Percentiles rank a stretch among this genome's conserved stretches.
These are phyloP conservation scores for Ogataea polymorpha DNA, from an alignment of 805 yeast species.

Conservation along the genomic window DNA sequence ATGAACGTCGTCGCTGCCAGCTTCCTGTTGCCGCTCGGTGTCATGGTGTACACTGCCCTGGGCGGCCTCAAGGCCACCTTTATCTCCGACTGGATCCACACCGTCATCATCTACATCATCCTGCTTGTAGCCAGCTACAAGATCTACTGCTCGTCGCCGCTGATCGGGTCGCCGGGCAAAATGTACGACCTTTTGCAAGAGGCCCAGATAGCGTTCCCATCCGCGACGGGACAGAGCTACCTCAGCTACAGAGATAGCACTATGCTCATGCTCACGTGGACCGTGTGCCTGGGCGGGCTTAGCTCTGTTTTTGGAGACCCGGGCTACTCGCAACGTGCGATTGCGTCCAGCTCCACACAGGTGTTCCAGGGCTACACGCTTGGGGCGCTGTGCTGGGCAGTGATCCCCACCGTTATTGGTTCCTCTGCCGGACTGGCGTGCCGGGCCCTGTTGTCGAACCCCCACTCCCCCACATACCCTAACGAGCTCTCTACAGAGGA, in stretches of 20 bases:
- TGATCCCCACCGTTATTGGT: slow-evolving; percentile 35
- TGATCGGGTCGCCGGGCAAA: slow-evolving; percentile 22
- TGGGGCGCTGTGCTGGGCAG: slow-evolving; percentile 28
- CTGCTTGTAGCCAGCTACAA: slow-evolving; percentile 24
- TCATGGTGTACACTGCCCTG: slow-evolving; percentile 31
- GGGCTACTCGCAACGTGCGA: slow-evolving; percentile 41
- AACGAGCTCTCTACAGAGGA: slow-evolving; percentile 30
- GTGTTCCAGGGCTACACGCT: slow-evolving; percentile 38
- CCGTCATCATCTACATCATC: slow-evolving; percentile 31
- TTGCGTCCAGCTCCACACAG: slow-evolving; percentile 35
- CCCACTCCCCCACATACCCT: slow-evolving; percentile 35
- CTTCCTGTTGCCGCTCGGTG: slow-evolving; percentile 34
- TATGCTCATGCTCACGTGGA: slow-evolving; percentile 35
- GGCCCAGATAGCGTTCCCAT: slow-evolving; percentile 21
- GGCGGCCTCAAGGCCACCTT: slow-evolving; percentile 39
- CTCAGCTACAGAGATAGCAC: slow-evolving; percentile 38
- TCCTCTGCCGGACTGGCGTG: slow-evolving; percentile 35
- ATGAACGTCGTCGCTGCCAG: slow-evolving; percentile 24
- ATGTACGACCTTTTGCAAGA: slow-evolving; percentile 27
- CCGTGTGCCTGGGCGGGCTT: slow-evolving; percentile 36
- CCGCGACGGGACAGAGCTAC: slow-evolving; percentile 34
- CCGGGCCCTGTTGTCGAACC: slow-evolving; percentile 28
- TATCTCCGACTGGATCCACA: slow-evolving; percentile 33
- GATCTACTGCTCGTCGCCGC: slow-evolving; percentile 25
- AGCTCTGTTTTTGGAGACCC: slow-evolving; percentile 39